Evolutionary conservation across 23 red algal species (phyloP).

Genomic region (Chondrus crispus): DNA sequence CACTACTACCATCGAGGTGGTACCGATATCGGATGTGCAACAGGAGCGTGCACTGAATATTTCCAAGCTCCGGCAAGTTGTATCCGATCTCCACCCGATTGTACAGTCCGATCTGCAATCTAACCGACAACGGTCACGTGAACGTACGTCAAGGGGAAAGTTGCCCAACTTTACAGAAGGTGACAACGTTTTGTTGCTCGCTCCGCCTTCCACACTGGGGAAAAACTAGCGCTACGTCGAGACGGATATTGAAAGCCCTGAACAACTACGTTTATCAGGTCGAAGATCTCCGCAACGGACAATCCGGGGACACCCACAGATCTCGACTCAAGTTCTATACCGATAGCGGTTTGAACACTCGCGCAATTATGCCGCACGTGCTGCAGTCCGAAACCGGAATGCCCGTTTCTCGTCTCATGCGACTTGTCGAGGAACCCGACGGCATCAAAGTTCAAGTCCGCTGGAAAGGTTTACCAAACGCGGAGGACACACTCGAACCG

Average conservation of each 20-base stretch:
- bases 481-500: slow-evolving; percentile 3
- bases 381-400: slow-evolving; percentile 11
- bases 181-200: slow-evolving; percentile 25
- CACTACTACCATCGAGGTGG: neutral
- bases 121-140: neutral
- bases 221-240: neutral
- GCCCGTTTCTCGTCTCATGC: neutral
- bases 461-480: neutral
- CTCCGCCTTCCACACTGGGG: neutral
- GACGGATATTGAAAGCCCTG: neutral
- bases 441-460: neutral
- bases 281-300: slow-evolving; percentile 10
- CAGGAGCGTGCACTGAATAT: neutral
- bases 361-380: neutral
- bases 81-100: neutral
- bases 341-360: neutral
- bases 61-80: neutral
- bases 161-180: neutral
- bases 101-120: neutral
- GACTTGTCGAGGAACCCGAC: neutral
- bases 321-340: slow-evolving; percentile 8
- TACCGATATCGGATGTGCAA: neutral
- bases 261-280: slow-evolving; percentile 5
- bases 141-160: neutral
- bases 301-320: neutral